A percentile compares a stretch with the other conserved stretches of the same genome.
Conservation (phyloP, 768 basidiomycete species). For the Mycena sanguinolenta region DNA sequence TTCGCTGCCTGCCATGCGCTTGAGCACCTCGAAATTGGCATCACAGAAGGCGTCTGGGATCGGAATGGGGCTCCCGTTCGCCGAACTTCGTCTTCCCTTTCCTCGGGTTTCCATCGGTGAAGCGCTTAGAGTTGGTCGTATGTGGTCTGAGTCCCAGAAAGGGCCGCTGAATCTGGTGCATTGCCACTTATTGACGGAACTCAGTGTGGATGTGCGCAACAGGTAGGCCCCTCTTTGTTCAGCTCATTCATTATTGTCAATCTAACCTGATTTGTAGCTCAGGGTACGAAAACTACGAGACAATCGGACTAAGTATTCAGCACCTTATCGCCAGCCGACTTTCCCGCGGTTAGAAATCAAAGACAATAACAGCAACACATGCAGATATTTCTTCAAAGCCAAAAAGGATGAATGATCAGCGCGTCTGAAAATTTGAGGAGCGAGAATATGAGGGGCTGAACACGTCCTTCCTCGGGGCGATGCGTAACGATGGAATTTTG, state of each 20-base stretch:
- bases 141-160: constrained; percentile 9
- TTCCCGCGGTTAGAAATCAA: constrained; percentile 37
- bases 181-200: constrained; percentile 30
- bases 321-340: constrained; percentile 29
- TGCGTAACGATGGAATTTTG: constrained; percentile 28
- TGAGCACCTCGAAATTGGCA: background rate
- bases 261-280: background rate
- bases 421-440: background rate
- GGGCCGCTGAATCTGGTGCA: constrained; percentile 41
- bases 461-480: constrained; percentile 18
- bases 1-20: background rate
- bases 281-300: background rate
- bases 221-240: constrained; percentile 28
- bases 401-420: background rate
- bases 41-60: background rate
- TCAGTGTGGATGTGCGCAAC: constrained; percentile 35
- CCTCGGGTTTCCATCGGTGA: constrained; percentile 39
- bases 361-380: constrained; percentile 28
- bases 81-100: constrained; percentile 26
- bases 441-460: constrained; percentile 35
- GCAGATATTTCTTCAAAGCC: constrained; percentile 27
- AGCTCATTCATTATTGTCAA: no score
- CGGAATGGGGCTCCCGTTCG: constrained; percentile 32
- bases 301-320: constrained; percentile 36
- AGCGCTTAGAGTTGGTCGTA: constrained; percentile 37